Base-by-base conservation (phyloP, 2,329 filamentous ascomycete genomes). In the Aspergillus japonicus region DNA sequence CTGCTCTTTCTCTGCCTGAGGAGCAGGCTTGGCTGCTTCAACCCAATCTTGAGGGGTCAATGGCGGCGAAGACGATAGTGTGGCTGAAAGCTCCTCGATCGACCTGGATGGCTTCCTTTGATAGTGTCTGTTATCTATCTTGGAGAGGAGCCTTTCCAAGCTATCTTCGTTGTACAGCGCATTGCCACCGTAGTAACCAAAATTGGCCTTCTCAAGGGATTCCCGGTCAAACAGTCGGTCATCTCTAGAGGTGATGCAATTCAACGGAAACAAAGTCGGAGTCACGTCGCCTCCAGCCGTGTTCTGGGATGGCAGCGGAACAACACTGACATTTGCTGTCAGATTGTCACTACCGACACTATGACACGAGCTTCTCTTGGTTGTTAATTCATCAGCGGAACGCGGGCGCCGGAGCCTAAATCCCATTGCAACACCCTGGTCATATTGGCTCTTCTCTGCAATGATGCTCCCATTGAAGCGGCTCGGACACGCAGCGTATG, bases 1-100 rank as follows among this genome's bases (percentile, higher is more conserved):
- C 23, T 24, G 54, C 19, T 62, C 61, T 31, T 67, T 71, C 16
- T 62, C 57, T 33, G 63, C 61, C 12, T 64, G 66, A 31, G 64
- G 64, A 6, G 56, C 62, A 47, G 72, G 61, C 58, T 71, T 71
- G 23, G 75, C 76, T 23, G 77, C 77, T 39, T 77, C 76, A 39
- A 78, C 58, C 77, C 77, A 78, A 53, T 78, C 77, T 53, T 77
- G 70, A 5, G 76, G 74, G 3, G 75, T 75, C n/a, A 78, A 62
- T 3, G 71, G 72, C 4, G 71, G 69, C 1, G 74, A 75, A 2
- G 69, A 66, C 31, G 61, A 65, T 16, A 35, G 60, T 44, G 33
- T 62, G 2, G 61, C 54, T 8, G 54, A 44, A 14, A 53, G 35
- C 33, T 65, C 62, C 1, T 67, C 63, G 12, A 58, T 60, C 10